Conservation (phyloP, 495 filamentous ascomycete genomes). For the Podospora pseudopauciseta region DNA sequence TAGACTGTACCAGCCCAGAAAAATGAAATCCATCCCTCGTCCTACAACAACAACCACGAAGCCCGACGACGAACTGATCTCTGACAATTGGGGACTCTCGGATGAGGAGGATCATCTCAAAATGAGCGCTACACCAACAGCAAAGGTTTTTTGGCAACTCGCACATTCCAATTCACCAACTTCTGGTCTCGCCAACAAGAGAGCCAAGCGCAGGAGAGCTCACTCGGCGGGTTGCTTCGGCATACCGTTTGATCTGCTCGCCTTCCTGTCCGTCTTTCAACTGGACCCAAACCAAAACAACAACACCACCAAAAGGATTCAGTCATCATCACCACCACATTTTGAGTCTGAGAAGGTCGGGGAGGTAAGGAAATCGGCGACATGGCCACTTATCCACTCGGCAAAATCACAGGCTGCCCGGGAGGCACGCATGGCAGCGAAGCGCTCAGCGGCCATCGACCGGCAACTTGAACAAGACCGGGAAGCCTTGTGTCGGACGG, state of each 20-base stretch:
- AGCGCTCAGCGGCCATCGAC: slow-evolving; percentile 3
- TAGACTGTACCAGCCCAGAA: neutral
- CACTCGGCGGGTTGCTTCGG: neutral
- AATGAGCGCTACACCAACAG: neutral
- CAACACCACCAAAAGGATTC: neutral
- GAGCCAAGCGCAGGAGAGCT: neutral
- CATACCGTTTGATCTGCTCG: neutral
- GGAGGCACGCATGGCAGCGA: neutral
- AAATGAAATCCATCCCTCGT: neutral
- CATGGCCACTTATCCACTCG: neutral
- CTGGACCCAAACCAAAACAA: neutral
- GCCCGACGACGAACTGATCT: neutral
- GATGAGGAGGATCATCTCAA: neutral
- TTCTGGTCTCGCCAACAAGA: neutral
- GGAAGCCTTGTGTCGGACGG: neutral
- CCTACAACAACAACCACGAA: neutral
- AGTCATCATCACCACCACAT: neutral
- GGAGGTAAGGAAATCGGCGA: neutral
- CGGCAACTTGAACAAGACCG: neutral
- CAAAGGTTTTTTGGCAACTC: neutral
- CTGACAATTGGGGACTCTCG: neutral
- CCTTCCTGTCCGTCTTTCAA: neutral
- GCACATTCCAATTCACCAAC: neutral
- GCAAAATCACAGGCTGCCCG: neutral
- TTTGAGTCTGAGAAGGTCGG: neutral